Percentiles rank a stretch among this genome's conserved stretches.
Evolutionary conservation across 192 early-diverging fungal genomes (phyloP).

Genomic region (Paraglomus brasilianum): DNA sequence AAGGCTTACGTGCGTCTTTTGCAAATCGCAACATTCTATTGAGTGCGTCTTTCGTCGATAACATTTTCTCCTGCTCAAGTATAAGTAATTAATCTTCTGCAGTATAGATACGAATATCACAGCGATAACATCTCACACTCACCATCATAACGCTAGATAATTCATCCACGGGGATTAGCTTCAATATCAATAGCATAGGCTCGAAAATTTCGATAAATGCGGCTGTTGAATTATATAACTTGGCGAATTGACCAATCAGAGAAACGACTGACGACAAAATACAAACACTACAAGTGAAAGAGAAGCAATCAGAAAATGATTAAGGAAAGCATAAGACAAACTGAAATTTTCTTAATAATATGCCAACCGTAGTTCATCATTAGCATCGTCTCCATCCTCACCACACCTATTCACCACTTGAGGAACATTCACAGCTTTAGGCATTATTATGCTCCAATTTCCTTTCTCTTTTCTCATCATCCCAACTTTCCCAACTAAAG

Average conservation of each 20-base stretch:
- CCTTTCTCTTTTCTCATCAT: no score
- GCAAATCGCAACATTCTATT: constrained; percentile 53
- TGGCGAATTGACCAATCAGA: constrained; percentile 46
- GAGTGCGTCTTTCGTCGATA: constrained; percentile 41
- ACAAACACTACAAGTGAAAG: constrained; percentile 34
- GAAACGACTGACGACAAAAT: constrained; percentile 41
- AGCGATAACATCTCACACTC: background rate
- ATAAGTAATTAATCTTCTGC: background rate
- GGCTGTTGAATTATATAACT: constrained; percentile 56
- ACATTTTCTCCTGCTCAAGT: constrained; percentile 37
- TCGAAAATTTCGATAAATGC: constrained; percentile 63
- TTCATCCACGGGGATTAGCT: constrained; percentile 18
- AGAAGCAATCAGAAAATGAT: background rate
- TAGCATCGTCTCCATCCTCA: no score
- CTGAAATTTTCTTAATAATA: no score
- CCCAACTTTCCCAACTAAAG: no score
- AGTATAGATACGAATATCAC: constrained; percentile 1
- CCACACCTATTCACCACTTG: no score
- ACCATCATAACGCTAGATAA: constrained; percentile 40
- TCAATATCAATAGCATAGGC: background rate
- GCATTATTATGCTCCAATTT: no score
- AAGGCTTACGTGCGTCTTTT: constrained; percentile 56
- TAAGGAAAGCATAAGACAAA: background rate
- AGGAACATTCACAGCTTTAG: no score
- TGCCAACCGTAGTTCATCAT: no score